Evolutionary conservation across 192 early-diverging fungal species (phyloP).

Genomic region (Podila epigama): DNA sequence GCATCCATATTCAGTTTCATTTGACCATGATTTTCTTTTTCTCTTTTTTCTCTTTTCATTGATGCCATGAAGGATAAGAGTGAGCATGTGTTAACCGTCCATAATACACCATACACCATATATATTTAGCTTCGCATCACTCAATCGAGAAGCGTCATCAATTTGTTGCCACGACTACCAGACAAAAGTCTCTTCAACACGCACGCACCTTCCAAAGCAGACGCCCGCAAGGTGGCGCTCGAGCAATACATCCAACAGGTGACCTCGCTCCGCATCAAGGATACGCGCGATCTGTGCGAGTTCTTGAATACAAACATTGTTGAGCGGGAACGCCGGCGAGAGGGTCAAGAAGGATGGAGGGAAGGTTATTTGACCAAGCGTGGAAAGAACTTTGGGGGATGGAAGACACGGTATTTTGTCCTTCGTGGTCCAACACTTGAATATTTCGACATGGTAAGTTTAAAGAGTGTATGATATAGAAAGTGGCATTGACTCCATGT

Average conservation of each 20-base stretch:
- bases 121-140: constrained; percentile 41
- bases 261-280: constrained; percentile 64
- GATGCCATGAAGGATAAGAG: no score
- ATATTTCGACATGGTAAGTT: constrained; percentile 82
- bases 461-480: not conserved
- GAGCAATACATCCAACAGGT: constrained; percentile 85
- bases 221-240: constrained; percentile 86
- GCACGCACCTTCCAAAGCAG: constrained; percentile 84
- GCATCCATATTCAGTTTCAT: no score
- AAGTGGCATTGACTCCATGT: not conserved
- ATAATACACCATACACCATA: not conserved
- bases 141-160: constrained; percentile 48
- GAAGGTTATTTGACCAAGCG: constrained; percentile 92
- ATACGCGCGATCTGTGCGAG: constrained; percentile 72
- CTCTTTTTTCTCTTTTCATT: no score
- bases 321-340: constrained; percentile 46
- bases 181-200: constrained; percentile 87
- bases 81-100: not conserved
- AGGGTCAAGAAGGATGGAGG: constrained; percentile 62
- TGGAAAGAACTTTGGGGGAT: constrained; percentile 97
- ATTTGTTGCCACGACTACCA: constrained; percentile 77
- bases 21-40: no score
- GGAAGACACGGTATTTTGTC: constrained; percentile 92
- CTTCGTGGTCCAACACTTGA: constrained; percentile 73
- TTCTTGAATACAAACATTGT: constrained; percentile 81